Base-by-base conservation (phyloP, 1,139 yeast species). In the Candida labiduridarum region DNA sequence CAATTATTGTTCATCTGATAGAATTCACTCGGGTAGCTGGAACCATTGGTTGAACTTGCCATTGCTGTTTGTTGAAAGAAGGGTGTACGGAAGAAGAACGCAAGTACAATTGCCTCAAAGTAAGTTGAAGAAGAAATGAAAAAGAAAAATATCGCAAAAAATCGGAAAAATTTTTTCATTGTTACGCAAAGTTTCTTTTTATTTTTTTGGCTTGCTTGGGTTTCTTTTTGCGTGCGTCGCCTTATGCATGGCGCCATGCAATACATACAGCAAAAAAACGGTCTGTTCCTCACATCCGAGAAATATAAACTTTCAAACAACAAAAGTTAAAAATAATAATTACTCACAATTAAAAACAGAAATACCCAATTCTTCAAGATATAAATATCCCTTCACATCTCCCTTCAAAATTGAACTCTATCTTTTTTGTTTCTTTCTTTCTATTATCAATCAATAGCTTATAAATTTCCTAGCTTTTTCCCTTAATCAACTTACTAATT, bases 261-360 rank as follows among this genome's bases (percentile, higher is more conserved):
- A 7, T 4, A 15, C 18, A 4, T 36, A 22, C 11, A 35, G 19
- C 18, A 5, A 12, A 34, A 9, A 12, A 34, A 35, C 39, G 39
- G 40, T 36, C 29, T 36, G 41, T 38, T 38, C 41, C 41, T 19
- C 41, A 29, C 15, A 38, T 8, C 41, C 41, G 41, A 38, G 41
- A 22, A 14, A 38, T 38, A 38, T 38, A 19, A 38, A n/a, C 12
- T 34, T 22, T 7, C 12, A 10, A 19, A 36, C 27, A 9, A 3
- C 11, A 12, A 18, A 12, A 22, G 9, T 36, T 18, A 15, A 36
- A 22, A 36, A 36, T 36, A 38, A 22, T n/a, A 6, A 38, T 38
- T 38, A 38, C 41, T 38, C 39, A 35, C 16, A 34, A 4, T 7
- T 25, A 8, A 25, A 7, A 22, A 22, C 7, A 22, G 25, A 22